Percentiles rank a stretch among this genome's conserved stretches.
Conservation (phyloP, 164 flowering plant genomes). For the Magnolia sinica region DNA sequence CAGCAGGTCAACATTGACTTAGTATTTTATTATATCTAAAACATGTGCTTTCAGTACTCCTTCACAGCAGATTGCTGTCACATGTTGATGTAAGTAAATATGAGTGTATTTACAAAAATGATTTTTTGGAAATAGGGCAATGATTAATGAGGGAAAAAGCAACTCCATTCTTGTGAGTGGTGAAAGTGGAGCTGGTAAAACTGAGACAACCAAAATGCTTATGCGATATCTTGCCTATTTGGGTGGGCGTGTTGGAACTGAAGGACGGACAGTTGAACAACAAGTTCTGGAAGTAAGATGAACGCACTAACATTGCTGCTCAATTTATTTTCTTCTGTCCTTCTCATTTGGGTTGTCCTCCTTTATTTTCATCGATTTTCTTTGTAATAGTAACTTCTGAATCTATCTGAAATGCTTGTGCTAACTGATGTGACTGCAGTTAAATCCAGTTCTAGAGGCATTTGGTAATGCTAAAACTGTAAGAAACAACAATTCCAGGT, state of each 20-base stretch:
- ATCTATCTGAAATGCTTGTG: constrained; percentile 10
- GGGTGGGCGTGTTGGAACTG: constrained; percentile 62
- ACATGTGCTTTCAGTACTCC: too few relatives aligned
- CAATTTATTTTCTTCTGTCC: too few relatives aligned
- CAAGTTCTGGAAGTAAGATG: constrained; percentile 85
- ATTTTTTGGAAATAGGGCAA: constrained; percentile 44
- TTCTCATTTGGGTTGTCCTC: too few relatives aligned
- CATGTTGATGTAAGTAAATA: neutral
- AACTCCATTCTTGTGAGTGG: constrained; percentile 81
- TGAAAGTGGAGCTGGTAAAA: constrained; percentile 93
- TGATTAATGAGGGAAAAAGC: constrained; percentile 72
- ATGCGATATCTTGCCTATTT: constrained; percentile 85
- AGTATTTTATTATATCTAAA: too few relatives aligned
- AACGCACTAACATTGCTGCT: too few relatives aligned
- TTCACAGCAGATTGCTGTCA: neutral
- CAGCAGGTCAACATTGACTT: too few relatives aligned
- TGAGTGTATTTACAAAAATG: neutral
- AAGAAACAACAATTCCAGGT: constrained; percentile 86
- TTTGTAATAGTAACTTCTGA: neutral
- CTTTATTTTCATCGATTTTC: neutral
- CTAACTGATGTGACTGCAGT: constrained; percentile 44
- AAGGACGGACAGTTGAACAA: constrained; percentile 73
- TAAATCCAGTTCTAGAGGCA: constrained; percentile 93
- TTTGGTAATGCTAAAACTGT: constrained; percentile 92
- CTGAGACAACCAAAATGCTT: constrained; percentile 91